Base-by-base conservation (phyloP, 2,329 filamentous ascomycete species). In the Pseudogymnoascus sp. region DNA sequence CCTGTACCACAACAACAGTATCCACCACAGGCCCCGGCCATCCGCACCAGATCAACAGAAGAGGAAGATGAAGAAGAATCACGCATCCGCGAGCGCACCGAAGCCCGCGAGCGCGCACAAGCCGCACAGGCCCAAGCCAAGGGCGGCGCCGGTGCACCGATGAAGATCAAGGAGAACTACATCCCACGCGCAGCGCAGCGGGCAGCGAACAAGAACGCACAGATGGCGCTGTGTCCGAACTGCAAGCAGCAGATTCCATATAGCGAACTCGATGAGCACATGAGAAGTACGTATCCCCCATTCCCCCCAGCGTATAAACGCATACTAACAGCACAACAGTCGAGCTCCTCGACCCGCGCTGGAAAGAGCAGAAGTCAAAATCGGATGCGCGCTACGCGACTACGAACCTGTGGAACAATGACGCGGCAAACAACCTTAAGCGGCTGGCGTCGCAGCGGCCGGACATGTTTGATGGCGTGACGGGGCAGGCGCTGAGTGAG, bases 331-430 rank as follows among this genome's bases (percentile, higher is more conserved):
- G 35, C 43, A 39, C 41, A 7, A 29, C 66, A 83, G 81, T 97
- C 72, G 93, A 97, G 76, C 82, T 97, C 55, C 83, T 97, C 64
- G 93, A 97, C 73, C 93, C 93, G 0, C 85, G 89, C 64, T 97
- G 93, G 92, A 96, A 96, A 74, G 92, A 97, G 73, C 92, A 97
- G 74, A 91, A 92, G 68, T 89, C 90, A 63, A 96, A 96, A 74
- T 86, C 90, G 14, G 91, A 96, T 52, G 86, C 89, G 11, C 88
- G 93, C 65, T 91, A 89, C 66, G 85, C 90, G 1, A 92, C 90
- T 0, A 95, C 92, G 8, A 97, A 96, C 69, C 77, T 96, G 8
- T 90, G 89, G 0, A 93, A 91, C 3, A 85, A 83, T 35, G 93
- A 97, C 69, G 91, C 96, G 52, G 92, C 92, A 60, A 92, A 91